These are phyloP conservation scores for Flaveria linearis DNA, from an alignment of 129 eudicot genomes.

Conservation along the genomic window DNA sequence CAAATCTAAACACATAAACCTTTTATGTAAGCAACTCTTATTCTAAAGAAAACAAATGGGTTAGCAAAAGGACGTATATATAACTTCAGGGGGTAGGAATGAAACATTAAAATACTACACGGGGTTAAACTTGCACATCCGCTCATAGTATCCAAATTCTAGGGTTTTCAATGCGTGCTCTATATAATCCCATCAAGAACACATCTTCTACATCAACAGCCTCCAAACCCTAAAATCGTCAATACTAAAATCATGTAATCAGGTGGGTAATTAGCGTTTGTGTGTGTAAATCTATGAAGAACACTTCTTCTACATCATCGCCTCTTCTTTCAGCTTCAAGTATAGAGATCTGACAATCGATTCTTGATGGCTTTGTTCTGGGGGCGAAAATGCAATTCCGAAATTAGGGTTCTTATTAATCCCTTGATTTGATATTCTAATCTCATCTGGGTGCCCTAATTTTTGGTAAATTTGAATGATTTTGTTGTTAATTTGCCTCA, in stretches of 20 bases:
- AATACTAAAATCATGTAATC: background rate
- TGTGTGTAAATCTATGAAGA: background rate
- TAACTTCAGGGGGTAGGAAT: background rate
- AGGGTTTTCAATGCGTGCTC: constrained; percentile 29
- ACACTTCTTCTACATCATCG: constrained; percentile 46
- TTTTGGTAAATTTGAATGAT: constrained; percentile 30
- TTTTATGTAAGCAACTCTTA: background rate
- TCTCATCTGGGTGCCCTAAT: constrained; percentile 36
- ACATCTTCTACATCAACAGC: background rate
- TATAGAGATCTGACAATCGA: constrained; percentile 40
- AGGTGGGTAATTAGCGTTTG: background rate
- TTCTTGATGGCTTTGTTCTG: constrained; percentile 69
- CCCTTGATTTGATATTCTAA: constrained; percentile 31
- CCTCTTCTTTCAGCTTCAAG: constrained; percentile 71
- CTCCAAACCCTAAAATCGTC: background rate
- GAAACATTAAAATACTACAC: background rate
- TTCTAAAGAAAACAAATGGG: background rate
- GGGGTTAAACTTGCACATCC: constrained; percentile 1
- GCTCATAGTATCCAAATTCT: constrained; percentile 7
- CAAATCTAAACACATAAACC: too few species aligned
- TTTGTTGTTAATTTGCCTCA: constrained; percentile 36
- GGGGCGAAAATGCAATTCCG: constrained; percentile 44
- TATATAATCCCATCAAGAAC: constrained; percentile 19
- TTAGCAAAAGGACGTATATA: background rate
- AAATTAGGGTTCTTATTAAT: constrained; percentile 8